These are phyloP conservation scores for Lagerstroemia speciosa DNA, from an alignment of 345 rosid species.

Conservation along the genomic window DNA sequence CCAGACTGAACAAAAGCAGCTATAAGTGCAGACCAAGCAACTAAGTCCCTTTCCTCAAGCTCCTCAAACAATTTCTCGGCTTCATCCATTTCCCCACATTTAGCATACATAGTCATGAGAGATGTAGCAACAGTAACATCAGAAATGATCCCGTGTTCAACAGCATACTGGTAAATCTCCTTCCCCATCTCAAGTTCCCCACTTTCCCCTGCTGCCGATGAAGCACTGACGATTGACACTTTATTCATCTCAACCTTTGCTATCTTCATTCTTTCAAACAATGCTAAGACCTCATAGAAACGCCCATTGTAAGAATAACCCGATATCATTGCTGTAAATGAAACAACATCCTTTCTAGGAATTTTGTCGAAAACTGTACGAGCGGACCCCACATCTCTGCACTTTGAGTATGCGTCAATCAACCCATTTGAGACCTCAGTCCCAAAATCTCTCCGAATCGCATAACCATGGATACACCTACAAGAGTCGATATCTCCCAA, in stretches of 20 bases:
- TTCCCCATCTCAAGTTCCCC: slow-evolving; percentile 30
- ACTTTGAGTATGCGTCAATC: slow-evolving; percentile 49
- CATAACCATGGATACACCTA: slow-evolving; percentile 43
- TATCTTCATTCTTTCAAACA: slow-evolving; percentile 30
- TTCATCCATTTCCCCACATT: slow-evolving; percentile 34
- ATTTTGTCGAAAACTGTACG: slow-evolving; percentile 27
- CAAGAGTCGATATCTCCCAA: slow-evolving; percentile 30
- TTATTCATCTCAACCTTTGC: slow-evolving; percentile 29
- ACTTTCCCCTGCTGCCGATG: slow-evolving; percentile 44
- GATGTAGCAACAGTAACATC: slow-evolving; percentile 44
- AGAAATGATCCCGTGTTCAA: slow-evolving; percentile 23
- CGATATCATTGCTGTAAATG: slow-evolving; percentile 49
- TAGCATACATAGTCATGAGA: slow-evolving; percentile 47
- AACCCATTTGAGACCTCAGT: slow-evolving; percentile 33
- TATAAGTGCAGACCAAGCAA: slow-evolving; percentile 60
- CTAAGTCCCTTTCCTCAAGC: slow-evolving; percentile 29
- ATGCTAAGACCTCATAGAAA: slow-evolving; percentile 31
- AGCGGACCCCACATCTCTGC: slow-evolving; percentile 30
- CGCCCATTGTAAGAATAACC: slow-evolving; percentile 42
- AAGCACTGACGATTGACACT: slow-evolving; percentile 30
- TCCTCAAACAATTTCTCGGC: slow-evolving; percentile 29
- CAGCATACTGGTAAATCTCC: slow-evolving; percentile 27
- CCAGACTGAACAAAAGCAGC: slow-evolving; percentile 42
- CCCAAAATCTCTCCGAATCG: slow-evolving; percentile 30
- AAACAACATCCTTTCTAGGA: slow-evolving; percentile 24